Evolutionary conservation across 345 rosid genomes (phyloP), one percentile per base, ranked within the genome.

Genomic region (Moricandia arvensis): DNA sequence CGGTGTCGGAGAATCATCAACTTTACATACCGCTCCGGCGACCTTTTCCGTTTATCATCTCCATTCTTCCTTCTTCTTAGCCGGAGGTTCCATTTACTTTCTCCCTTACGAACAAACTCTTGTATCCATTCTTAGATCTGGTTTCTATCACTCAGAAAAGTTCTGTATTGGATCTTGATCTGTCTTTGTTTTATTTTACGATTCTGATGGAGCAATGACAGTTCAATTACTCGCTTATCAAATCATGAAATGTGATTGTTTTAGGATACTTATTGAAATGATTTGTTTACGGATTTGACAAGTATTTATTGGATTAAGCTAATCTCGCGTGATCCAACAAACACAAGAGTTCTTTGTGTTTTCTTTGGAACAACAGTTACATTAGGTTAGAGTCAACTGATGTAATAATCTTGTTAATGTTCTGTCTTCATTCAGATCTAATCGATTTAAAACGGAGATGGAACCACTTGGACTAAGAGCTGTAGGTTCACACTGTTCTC

Each of bases 401-500:
- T 59, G 65, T 49, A 49, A 49, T 53, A 73, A 73, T 16, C 38
- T 47, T 30, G 37, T 59, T 45, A 8, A 60, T 69, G 13, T 37
- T 38, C 57, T 24, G 31, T 24, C n/a, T 41, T 47, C 18, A 27
- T 54, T 34, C 55, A 55, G 70, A 55, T 70, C 58, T 21, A 21
- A 21, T 21, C 24, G 24, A 21, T 21, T 21, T 21, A 21, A 21
- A 21, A 21, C 24, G 24, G 24, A 21, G 66, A 91, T 93, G 95
- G 91, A 86, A 81, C 30, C 58, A 54, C 64, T 62, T 74, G 91
- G 86, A 15, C 89, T 94, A 34, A 84, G 76, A 79, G 83, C 85
- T 7, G 90, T 88, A 71, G 81, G 88, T 74, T 88, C 97, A 3
- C 84, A 86, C 29, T 90, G 90, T 81, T 89, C 97, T 0, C 80